These are phyloP conservation scores for Dothideomycetes sp. DNA, from an alignment of 2,329 filamentous ascomycete species.

Conservation along the genomic window DNA sequence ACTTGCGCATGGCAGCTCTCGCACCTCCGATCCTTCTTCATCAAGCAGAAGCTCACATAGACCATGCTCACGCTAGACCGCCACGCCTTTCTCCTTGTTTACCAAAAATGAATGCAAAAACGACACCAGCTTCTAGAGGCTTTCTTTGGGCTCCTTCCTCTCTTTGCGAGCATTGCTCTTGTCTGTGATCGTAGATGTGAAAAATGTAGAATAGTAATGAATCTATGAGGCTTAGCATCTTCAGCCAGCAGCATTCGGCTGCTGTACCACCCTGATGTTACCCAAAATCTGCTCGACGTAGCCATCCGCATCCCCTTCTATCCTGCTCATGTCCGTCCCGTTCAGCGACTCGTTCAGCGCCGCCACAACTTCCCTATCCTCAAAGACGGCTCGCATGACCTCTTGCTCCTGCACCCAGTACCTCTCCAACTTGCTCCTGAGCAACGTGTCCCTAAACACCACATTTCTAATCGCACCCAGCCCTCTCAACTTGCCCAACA, in stretches of 20 bases:
- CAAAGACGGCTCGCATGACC: conserved; percentile 63
- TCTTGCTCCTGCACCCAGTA: conserved; percentile 77
- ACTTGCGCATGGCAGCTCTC: conserved; percentile 97
- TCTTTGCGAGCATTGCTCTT: too few relatives aligned
- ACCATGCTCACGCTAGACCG: background rate
- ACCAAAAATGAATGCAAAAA: too few relatives aligned
- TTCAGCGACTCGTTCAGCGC: conserved; percentile 57
- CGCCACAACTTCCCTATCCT: conserved; percentile 64
- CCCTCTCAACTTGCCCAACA: conserved; percentile 58
- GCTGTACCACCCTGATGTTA: background rate
- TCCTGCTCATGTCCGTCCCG: conserved; percentile 50
- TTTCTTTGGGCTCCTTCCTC: too few relatives aligned
- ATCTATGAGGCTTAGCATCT: too few relatives aligned
- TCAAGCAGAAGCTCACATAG: conserved; percentile 98
- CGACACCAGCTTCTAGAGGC: too few relatives aligned
- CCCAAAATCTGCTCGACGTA: conserved; percentile 32
- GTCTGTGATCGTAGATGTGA: too few relatives aligned
- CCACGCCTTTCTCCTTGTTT: background rate
- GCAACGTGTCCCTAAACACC: conserved; percentile 57
- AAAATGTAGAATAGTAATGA: too few relatives aligned
- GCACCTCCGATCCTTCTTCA: conserved; percentile 93
- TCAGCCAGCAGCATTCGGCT: too few relatives aligned
- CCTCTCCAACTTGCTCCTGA: conserved; percentile 53
- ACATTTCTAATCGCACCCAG: conserved; percentile 72
- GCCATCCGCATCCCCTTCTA: conserved; percentile 53